These are phyloP conservation scores for Suhomyces bribrorum DNA, from an alignment of 1,139 yeast species.

Conservation along the genomic window DNA sequence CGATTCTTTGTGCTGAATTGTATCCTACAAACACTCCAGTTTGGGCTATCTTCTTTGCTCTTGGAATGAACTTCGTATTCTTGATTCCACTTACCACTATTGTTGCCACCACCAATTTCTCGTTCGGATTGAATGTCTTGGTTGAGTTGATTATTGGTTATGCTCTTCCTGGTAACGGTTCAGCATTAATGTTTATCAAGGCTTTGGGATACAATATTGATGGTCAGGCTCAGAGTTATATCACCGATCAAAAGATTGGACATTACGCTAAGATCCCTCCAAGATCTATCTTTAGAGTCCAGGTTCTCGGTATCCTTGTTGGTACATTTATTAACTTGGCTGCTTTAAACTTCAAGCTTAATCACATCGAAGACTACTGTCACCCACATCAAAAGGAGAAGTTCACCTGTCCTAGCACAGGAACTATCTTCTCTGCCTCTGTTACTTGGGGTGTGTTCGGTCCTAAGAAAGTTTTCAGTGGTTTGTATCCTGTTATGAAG, in stretches of 20 bases:
- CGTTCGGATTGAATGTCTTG: slow-evolving; percentile 41
- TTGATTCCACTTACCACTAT: slow-evolving; percentile 39
- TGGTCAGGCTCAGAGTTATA: slow-evolving; percentile 59
- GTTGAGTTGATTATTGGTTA: slow-evolving; percentile 45
- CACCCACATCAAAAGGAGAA: slow-evolving; percentile 37
- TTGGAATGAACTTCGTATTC: slow-evolving; percentile 36
- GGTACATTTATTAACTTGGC: slow-evolving; percentile 51
- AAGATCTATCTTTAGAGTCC: slow-evolving; percentile 59
- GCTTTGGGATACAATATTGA: slow-evolving; percentile 47
- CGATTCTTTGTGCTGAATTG: slow-evolving; percentile 28
- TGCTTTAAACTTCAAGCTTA: slow-evolving; percentile 54
- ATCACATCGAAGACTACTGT: slow-evolving; percentile 50
- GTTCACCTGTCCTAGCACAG: slow-evolving; percentile 51
- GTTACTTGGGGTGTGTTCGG: slow-evolving; percentile 70
- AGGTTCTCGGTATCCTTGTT: slow-evolving; percentile 46
- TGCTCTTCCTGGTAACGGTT: slow-evolving; percentile 40
- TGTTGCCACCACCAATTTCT: slow-evolving; percentile 39
- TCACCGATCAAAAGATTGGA: slow-evolving; percentile 57
- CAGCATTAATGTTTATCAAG: slow-evolving; percentile 39
- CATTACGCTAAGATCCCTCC: slow-evolving; percentile 65
- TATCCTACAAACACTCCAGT: slow-evolving; percentile 41
- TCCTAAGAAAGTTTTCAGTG: slow-evolving; percentile 50
- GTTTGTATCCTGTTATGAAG: slow-evolving; percentile 49
- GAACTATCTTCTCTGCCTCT: slow-evolving; percentile 54
- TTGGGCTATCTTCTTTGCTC: slow-evolving; percentile 32